A percentile compares a stretch with the other conserved stretches of the same genome.
phyloP scores from a whole-genome alignment of 345 rosid species.

The Rhodamnia argentea region DNA sequence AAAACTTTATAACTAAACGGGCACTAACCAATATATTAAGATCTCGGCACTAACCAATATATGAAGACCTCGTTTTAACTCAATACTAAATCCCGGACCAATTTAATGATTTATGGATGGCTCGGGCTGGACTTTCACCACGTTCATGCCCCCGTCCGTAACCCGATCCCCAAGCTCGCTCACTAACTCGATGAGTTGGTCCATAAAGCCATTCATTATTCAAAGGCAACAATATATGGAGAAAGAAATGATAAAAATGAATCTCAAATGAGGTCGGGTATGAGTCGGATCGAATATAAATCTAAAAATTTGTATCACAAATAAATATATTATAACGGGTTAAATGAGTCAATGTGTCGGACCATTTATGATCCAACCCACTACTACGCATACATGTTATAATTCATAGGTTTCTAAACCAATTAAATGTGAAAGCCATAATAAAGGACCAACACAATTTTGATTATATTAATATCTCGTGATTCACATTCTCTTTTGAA shows the following conservation, averaged over 20 bases:
- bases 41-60: no score
- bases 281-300: rapidly evolving
- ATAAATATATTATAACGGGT: neutral
- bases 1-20: no score
- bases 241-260: no score
- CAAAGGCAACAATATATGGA: neutral
- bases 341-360: rapidly evolving
- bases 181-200: neutral
- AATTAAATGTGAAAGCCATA: no score
- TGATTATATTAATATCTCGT: neutral
- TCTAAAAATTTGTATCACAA: neutral
- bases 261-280: rapidly evolving
- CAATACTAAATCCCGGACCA: neutral
- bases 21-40: no score
- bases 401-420: no score
- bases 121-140: neutral
- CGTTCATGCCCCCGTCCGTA: no score
- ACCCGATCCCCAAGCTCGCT: neutral
- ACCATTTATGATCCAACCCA: neutral
- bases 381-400: no score
- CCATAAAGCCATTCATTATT: neutral
- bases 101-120: neutral
- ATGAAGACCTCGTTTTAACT: no score
- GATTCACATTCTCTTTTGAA: neutral
- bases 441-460: neutral